Evolutionary conservation across 192 early-diverging fungal species (phyloP).

Genomic region (Spizellomyces sp.): DNA sequence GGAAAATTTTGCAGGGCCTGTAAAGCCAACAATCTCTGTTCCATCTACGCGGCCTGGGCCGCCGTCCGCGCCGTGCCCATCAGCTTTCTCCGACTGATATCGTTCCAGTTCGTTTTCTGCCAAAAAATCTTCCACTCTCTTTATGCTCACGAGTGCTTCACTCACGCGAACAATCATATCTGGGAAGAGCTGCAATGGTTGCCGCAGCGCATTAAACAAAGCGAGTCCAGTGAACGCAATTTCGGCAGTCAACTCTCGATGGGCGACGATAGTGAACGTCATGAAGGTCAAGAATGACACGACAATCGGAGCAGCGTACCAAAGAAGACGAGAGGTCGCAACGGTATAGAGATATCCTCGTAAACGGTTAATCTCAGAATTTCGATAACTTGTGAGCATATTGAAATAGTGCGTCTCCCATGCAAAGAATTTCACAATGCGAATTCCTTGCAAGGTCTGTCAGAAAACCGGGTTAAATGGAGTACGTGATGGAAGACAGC

Average conservation of each 20-base stretch:
- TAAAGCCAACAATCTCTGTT: constrained; percentile 15
- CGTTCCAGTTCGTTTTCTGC: constrained; percentile 68
- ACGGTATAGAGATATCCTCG: constrained; percentile 31
- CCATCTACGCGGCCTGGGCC: not conserved
- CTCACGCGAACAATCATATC: constrained; percentile 60
- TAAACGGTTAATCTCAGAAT: constrained; percentile 60
- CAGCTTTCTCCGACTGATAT: constrained; percentile 1
- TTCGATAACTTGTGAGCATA: constrained; percentile 64
- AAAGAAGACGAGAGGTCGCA: constrained; percentile 28
- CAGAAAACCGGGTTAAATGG: no score
- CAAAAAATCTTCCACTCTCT: constrained; percentile 73
- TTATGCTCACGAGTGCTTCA: constrained; percentile 57
- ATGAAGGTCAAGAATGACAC: constrained; percentile 64
- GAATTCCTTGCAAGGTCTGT: constrained; percentile 79
- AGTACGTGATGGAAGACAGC: no score
- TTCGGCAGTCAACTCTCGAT: constrained; percentile 62
- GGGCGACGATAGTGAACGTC: constrained; percentile 56
- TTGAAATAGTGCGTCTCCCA: constrained; percentile 70
- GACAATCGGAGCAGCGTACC: constrained; percentile 44
- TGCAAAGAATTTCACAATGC: constrained; percentile 88
- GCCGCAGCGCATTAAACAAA: constrained; percentile 63
- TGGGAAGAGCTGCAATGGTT: constrained; percentile 56
- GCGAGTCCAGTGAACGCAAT: constrained; percentile 69
- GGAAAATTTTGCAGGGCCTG: constrained; percentile 11
- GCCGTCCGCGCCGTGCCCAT: not conserved